phyloP scores from a whole-genome alignment of 2,329 filamentous ascomycete species.

The Talaromyces sp. region DNA sequence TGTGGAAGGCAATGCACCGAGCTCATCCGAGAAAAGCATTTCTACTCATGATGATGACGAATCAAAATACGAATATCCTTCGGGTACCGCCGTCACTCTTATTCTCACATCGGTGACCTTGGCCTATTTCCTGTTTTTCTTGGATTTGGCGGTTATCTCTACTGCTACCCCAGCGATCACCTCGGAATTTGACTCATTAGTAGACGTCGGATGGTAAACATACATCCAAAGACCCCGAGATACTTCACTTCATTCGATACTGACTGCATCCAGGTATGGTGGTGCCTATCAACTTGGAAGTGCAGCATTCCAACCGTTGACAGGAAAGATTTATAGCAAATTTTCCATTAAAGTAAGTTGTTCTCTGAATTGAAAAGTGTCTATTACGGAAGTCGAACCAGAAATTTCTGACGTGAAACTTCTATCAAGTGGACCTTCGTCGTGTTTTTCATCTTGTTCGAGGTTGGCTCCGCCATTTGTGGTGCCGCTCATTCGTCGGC shows the following conservation, averaged over 20 bases:
- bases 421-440: conserved; percentile 40
- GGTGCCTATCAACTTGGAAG: conserved; percentile 28
- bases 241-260: background rate
- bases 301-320: conserved; percentile 28
- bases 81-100: conserved; percentile 16
- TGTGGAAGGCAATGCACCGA: too few relatives aligned
- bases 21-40: too few relatives aligned
- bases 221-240: too few relatives aligned
- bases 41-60: too few relatives aligned
- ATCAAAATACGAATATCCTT: conserved; percentile 7
- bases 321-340: conserved; percentile 28
- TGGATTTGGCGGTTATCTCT: conserved; percentile 26
- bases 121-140: conserved; percentile 28
- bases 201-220: conserved; percentile 25
- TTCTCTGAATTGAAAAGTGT: too few relatives aligned
- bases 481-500: conserved; percentile 26
- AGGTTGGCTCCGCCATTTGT: conserved; percentile 31
- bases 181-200: conserved; percentile 25
- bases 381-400: too few relatives aligned
- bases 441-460: conserved; percentile 34
- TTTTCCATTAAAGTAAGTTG: conserved; percentile 24
- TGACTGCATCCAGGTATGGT: background rate
- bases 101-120: conserved; percentile 28
- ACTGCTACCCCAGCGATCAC: conserved; percentile 29
- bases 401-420: too few relatives aligned